A percentile compares a stretch with the other conserved stretches of the same genome.
phyloP scores from a whole-genome alignment of 108 stramenopile genomes.

The Pseudonitzschia delicatissima region DNA sequence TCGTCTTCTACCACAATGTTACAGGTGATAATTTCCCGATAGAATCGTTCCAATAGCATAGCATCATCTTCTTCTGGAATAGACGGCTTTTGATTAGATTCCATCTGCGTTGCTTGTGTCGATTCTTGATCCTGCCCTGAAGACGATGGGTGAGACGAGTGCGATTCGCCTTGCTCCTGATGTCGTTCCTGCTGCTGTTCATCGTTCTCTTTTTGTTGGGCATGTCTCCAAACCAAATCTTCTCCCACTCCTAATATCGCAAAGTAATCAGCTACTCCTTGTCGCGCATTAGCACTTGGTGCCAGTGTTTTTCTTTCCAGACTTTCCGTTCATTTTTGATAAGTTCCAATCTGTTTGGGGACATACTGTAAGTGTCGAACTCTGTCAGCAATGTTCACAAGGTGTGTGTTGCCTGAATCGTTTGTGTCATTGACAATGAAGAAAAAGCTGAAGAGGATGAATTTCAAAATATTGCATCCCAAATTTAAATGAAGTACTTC shows the following conservation, averaged over 20 bases:
- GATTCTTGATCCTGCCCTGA: not conserved
- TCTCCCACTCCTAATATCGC: slow-evolving; percentile 75
- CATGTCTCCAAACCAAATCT: slow-evolving; percentile 46
- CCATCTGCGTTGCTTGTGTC: not conserved
- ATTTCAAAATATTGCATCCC: too few relatives aligned
- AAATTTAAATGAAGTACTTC: too few relatives aligned
- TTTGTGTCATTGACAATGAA: too few relatives aligned
- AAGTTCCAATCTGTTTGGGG: too few relatives aligned
- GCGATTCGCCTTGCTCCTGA: not conserved
- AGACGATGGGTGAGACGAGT: not conserved
- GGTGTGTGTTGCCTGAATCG: too few relatives aligned
- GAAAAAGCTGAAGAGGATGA: too few relatives aligned
- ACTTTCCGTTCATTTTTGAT: too few relatives aligned
- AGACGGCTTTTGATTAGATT: not conserved
- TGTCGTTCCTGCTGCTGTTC: not conserved
- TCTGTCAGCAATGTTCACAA: too few relatives aligned
- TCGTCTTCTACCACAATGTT: slow-evolving; percentile 35
- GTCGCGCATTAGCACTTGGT: slow-evolving; percentile 17
- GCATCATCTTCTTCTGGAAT: slow-evolving; percentile 44
- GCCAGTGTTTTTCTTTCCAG: not conserved
- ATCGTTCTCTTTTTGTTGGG: slow-evolving; percentile 31
- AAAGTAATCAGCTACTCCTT: slow-evolving; percentile 86
- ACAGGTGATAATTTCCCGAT: slow-evolving; percentile 71
- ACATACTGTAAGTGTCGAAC: too few relatives aligned
- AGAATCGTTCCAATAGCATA: slow-evolving; percentile 57